Evolutionary conservation across 2,329 filamentous ascomycete species (phyloP).

Genomic region (Coniochaeta hoffmannii): DNA sequence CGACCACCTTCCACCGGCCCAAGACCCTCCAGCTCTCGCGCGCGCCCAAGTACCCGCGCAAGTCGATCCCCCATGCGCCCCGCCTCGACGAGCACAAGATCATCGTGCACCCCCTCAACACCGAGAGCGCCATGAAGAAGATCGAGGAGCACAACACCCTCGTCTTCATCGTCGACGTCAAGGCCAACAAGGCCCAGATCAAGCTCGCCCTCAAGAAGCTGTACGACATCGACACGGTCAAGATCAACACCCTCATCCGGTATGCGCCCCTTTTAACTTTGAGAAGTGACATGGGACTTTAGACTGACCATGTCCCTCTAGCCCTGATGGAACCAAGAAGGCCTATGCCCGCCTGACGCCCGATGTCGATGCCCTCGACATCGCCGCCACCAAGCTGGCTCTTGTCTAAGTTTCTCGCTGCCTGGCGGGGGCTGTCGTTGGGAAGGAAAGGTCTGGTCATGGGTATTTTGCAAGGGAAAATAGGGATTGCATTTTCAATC

Average conservation of each 20-base stretch:
- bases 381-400: slow-evolving; percentile 96
- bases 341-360: slow-evolving; percentile 91
- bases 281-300: no score
- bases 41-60: slow-evolving; percentile 92
- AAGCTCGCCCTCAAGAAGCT: slow-evolving; percentile 98
- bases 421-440: slow-evolving; percentile 28
- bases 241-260: slow-evolving; percentile 99
- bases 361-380: slow-evolving; percentile 97
- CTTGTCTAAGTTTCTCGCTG: slow-evolving; percentile 66
- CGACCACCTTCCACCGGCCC: slow-evolving; percentile 93
- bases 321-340: slow-evolving; percentile 98
- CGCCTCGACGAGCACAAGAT: slow-evolving; percentile 97
- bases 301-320: slow-evolving; percentile 28
- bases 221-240: slow-evolving; percentile 95
- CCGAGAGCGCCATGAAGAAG: slow-evolving; percentile 99
- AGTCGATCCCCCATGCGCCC: slow-evolving; percentile 81
- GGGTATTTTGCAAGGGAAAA: slow-evolving; percentile 11
- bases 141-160: slow-evolving; percentile 99
- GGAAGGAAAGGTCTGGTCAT: slow-evolving; percentile 27
- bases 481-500: slow-evolving; percentile 14
- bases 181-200: slow-evolving; percentile 99
- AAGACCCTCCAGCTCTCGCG: slow-evolving; percentile 93
- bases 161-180: slow-evolving; percentile 93
- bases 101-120: slow-evolving; percentile 97
- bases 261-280: slow-evolving; percentile 35